Evolutionary conservation across 2,329 filamentous ascomycete genomes (phyloP), one percentile per base, ranked within the genome.

Genomic region (Sporothrix protearum): DNA sequence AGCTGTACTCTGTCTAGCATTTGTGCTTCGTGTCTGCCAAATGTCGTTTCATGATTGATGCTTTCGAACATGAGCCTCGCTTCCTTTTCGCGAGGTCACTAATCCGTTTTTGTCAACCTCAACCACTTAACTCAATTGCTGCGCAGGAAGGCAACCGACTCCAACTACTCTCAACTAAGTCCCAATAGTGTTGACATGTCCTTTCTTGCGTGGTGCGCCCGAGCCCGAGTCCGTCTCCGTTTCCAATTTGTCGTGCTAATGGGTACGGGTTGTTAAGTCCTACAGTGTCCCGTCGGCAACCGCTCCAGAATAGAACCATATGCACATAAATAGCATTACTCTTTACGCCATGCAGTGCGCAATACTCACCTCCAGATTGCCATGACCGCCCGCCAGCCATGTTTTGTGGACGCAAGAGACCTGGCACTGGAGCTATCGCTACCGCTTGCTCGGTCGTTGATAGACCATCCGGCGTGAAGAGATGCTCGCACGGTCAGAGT

Each of bases 221-320:
- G 28, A 33, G 5, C 53, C 28, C 53, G 53, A 57, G 28, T 57
- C 57, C 57, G 57, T 61, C 57, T 61, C 57, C 57, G 57, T 61
- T 61, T 25, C 57, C 33, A 42, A 61, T 61, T 61, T 61, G 57
- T 61, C 57, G 9, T 61, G 19, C n/a, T 19, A 14, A 6, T 61
- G 8, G 19, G 19, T 22, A 42, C 33, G 33, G 19, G 57, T 3
- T 61, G n/a, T 61, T 3, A 19, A 9, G 6, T 61, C 10, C 16
- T 4, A 39, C 30, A 30, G 30, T 39, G 19, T 12, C 28, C 55
- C 16, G 16, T 22, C 19, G 6, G 22, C n/a, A 8, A 3, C 49
- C 22, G 49, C 28, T 28, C 16, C 22, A 53, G 8, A 28, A 53
- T 12, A 9, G 28, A 19, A 33, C 53, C 8, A 25, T 28, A 2